Base-by-base conservation (phyloP, 805 yeast genomes). In the Huiozyma naganishii region DNA sequence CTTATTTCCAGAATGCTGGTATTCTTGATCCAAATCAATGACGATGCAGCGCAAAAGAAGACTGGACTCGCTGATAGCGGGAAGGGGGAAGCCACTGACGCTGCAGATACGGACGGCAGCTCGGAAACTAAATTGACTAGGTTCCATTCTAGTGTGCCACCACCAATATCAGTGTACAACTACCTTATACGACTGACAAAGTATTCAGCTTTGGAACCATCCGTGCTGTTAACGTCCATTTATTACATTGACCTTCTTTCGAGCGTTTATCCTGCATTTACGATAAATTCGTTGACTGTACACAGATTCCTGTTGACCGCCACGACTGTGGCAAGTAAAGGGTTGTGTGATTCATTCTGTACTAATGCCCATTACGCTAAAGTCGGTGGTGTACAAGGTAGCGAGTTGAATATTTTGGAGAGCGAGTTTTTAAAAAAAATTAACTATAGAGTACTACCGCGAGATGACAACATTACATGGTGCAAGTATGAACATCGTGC, bases 91-190 rank as follows among this genome's bases (percentile, higher is more conserved):
- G 29, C 34, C 5, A 55, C 54, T 41, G 55, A 59, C 12, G 50
- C 56, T 32, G 49, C 58, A 28, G 13, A 45, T 8, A 37, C 45
- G n/a, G 9, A 9, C 9, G 39, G 23, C 8, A 27, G 12, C 8
- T 6, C 27, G 7, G 39, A 39, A 17, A 29, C 29, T 28, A 41
- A 43, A 38, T 28, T 92, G 42, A 90, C 98, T 1, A 69, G 97
- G 50, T 90, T 90, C 61, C 98, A 90, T 61, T 88, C 97, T 4
- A 72, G 97, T 48, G 80, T 90, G 0, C 95, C 97, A 4, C 97
- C 98, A 0, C 75, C 74, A 12, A 90, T 90, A 37, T 81, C 95
- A 6, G 77, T 88, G 11, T 75, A 74, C 50, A 84, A 83, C 43
- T 90, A 90, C 55, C 63, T 89, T 37, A 64, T 79, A 39, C 72